phyloP scores from a whole-genome alignment of 371 early-diverging fungal genomes.

The Blastocladiella emersonii region DNA sequence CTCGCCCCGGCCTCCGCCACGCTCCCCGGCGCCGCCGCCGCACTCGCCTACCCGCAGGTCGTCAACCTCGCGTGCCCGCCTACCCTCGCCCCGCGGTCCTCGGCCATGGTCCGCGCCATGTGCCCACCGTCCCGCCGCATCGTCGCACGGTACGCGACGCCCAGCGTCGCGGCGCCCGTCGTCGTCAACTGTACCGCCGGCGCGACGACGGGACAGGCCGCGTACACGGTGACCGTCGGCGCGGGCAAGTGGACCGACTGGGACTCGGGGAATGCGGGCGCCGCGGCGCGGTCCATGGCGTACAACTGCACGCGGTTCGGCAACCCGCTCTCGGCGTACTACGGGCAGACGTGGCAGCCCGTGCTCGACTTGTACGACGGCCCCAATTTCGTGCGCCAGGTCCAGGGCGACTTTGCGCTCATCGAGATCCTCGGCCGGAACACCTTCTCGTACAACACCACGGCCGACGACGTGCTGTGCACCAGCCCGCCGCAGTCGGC shows the following conservation, averaged over 20 bases:
- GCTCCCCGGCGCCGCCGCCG: no score
- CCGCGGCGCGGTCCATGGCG: not conserved
- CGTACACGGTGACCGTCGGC: not conserved
- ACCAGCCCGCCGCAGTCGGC: not conserved
- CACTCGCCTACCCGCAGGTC: no score
- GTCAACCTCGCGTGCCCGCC: no score
- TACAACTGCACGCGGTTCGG: not conserved
- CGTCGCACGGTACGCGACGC: no score
- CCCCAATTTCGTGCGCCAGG: conserved; percentile 8
- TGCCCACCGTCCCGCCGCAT: no score
- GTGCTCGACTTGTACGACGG: conserved; percentile 16
- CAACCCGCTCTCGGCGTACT: conserved; percentile 7
- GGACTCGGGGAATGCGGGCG: not conserved
- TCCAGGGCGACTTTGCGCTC: conserved; percentile 13
- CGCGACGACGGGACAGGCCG: not conserved
- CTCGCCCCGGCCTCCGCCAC: no score
- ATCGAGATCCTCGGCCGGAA: conserved; percentile 15
- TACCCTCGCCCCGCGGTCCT: no score
- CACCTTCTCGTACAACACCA: conserved; percentile 13
- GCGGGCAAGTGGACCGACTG: not conserved
- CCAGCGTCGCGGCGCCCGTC: not conserved
- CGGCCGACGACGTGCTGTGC: conserved; percentile 10
- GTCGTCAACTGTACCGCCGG: not conserved
- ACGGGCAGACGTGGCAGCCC: conserved; percentile 14
- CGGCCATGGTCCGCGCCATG: no score